Percentiles rank a stretch among this genome's conserved stretches.
phyloP scores from a whole-genome alignment of 2,329 filamentous ascomycete species.

The Paecilomyces dactylethromorphus region DNA sequence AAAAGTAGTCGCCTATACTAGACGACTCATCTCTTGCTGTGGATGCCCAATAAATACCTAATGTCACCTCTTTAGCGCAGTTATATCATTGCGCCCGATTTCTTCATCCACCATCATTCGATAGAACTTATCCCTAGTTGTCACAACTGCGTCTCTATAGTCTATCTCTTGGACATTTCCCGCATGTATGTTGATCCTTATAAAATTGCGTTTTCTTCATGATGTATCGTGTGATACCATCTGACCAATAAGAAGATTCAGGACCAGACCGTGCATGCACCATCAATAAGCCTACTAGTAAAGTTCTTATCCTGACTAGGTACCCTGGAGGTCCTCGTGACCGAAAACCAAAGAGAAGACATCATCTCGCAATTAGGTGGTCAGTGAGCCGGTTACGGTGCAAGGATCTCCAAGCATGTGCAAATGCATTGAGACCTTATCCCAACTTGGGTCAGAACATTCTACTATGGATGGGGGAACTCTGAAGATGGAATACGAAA shows the following conservation, averaged over 20 bases:
- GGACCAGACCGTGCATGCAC: not conserved
- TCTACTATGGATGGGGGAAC: no score
- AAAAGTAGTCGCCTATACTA: not conserved
- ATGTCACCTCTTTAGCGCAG: not conserved
- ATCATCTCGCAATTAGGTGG: no score
- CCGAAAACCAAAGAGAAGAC: no score
- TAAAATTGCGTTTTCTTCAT: not conserved
- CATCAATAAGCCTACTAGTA: no score
- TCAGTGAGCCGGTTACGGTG: no score
- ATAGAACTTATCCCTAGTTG: not conserved
- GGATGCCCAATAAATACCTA: not conserved
- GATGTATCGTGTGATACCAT: not conserved
- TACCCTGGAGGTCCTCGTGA: not conserved
- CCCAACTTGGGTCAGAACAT: no score
- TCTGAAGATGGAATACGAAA: no score
- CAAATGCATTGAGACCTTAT: no score
- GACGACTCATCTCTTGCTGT: not conserved
- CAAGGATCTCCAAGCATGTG: no score
- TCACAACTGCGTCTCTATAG: not conserved
- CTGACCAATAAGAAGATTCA: not conserved
- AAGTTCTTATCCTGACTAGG: not conserved
- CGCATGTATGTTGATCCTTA: not conserved
- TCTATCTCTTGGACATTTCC: not conserved
- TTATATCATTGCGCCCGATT: not conserved
- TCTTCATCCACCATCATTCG: not conserved